Evolutionary conservation across 2,329 filamentous ascomycete genomes (phyloP), one percentile per base, ranked within the genome.

Genomic region (Alternaria arborescens): DNA sequence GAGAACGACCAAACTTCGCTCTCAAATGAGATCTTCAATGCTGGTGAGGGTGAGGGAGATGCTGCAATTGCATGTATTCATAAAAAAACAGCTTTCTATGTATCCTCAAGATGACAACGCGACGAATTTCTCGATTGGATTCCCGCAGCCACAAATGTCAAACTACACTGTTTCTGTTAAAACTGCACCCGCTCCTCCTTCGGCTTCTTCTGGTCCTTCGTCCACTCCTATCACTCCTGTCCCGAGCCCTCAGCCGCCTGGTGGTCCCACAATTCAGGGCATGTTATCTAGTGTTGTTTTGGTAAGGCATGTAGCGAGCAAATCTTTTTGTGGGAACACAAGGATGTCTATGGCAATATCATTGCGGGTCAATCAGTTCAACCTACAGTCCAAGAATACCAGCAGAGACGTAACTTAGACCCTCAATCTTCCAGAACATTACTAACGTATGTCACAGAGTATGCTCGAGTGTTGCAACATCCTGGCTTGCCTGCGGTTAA

Each of bases 401-500:
- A 34, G 12, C 11, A 10, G 8, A 32, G 8, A 32, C 30, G 30
- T 32, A 32, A 32, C 3, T 32, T 24, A 24, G 24, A 24, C 24
- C 24, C 24, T 24, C 24, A 24, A 24, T 24, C 24, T 24, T 24
- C 24, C 24, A 24, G 24, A 24, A 24, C 6, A 24, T 24, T 24
- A 24, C 24, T 24, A 24, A 24, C 24, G 24, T 24, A 24, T 24
- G 24, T 24, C 24, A 24, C 24, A 24, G 24, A 24, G 24, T 24
- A 24, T 24, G 24, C 8, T 32, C 11, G 30, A 24, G 24, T 24
- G 24, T 24, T 38, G 34, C 6, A 38, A n/a, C 34, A 38, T 38
- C 34, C 34, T 38, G 14, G 14, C 3, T n/a, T n/a, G 34, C 34
- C 14, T 28, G 48, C 63, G 10, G 55, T 62, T 48, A 55, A 68